These are phyloP conservation scores for Candida nonsorbophila DNA, from an alignment of 805 yeast genomes.

Conservation along the genomic window DNA sequence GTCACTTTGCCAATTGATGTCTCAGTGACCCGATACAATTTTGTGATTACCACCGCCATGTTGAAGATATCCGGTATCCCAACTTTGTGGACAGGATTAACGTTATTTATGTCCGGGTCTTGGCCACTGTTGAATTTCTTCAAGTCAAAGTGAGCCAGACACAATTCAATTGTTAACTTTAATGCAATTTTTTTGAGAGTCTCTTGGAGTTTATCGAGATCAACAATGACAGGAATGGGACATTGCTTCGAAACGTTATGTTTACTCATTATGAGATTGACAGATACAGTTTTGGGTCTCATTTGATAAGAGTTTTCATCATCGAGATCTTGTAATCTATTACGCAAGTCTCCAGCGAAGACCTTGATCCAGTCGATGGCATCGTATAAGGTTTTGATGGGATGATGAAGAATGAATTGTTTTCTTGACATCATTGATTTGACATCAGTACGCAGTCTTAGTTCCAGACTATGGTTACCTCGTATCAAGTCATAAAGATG, in stretches of 20 bases:
- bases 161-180: slow-evolving; percentile 37
- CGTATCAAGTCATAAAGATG: slow-evolving; percentile 58
- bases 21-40: slow-evolving; percentile 19
- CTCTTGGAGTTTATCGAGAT: slow-evolving; percentile 30
- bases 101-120: slow-evolving; percentile 8
- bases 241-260: slow-evolving; percentile 36
- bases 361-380: slow-evolving; percentile 76
- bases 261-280: slow-evolving; percentile 16
- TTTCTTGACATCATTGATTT: slow-evolving; percentile 90
- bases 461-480: slow-evolving; percentile 53
- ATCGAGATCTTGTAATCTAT: slow-evolving; percentile 66
- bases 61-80: slow-evolving; percentile 41
- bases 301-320: slow-evolving; percentile 49
- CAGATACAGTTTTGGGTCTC: slow-evolving; percentile 55
- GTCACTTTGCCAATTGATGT: slow-evolving; percentile 6
- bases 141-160: slow-evolving; percentile 17
- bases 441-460: slow-evolving; percentile 54
- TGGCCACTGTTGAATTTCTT: slow-evolving; percentile 15
- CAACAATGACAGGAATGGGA: slow-evolving; percentile 28
- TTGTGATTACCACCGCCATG: slow-evolving; percentile 44
- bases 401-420: slow-evolving; percentile 57
- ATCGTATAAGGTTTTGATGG: slow-evolving; percentile 49
- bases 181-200: slow-evolving; percentile 24
- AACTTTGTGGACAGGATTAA: slow-evolving; percentile 11
- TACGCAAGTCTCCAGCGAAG: slow-evolving; percentile 71